Base-by-base conservation (phyloP, 2,329 filamentous ascomycete genomes). In the Graphilbum ipis-grandicollis region DNA sequence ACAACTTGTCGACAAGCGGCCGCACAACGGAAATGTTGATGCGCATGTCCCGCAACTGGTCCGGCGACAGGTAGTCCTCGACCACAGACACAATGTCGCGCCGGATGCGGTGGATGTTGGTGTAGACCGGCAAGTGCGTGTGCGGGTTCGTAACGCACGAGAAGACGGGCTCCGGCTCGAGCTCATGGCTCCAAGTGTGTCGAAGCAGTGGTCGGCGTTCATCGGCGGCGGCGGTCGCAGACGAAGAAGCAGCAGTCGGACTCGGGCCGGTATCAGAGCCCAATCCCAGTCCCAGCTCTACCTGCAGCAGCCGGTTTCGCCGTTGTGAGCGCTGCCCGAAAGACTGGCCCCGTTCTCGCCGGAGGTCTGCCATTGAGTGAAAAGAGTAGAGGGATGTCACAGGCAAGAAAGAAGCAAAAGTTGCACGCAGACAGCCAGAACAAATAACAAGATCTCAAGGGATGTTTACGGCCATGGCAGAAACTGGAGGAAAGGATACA, bases 21-120 rank as follows among this genome's bases (percentile, higher is more conserved):
- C 83, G 71, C 17, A 90, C 75, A 32, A 90, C 76, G 2, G 78
- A 68, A 35, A 82, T 69, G 51, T 90, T 90, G 63, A 90, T 84
- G 40, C 81, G 71, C 38, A 84, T 76, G 52, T 84, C 79, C 48
- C 77, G 71, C 43, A 92, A 61, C 59, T 90, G 82, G 46, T 85
- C 79, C 39, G 79, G 60, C 39, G 73, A 82, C 50, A 72, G 54
- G 46, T 68, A 68, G 51, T 69, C 66, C 57, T 75, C 72, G 35
- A 76, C 71, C 22, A 75, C 71, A 39, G 66, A 68, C 42, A 66
- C 60, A 40, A 79, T 68, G 52, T 78, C 72, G 51, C 70, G 65
- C 26, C 71, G 65, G 51, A 78, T 74, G 42, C 76, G 66, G 53
- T 85, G 80, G 47, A 85, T 84, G 44, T 76, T 85, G 35, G 70